Base-by-base conservation (phyloP, 225 moss, liverwort and hornwort genomes). In the Neckera pumila region DNA sequence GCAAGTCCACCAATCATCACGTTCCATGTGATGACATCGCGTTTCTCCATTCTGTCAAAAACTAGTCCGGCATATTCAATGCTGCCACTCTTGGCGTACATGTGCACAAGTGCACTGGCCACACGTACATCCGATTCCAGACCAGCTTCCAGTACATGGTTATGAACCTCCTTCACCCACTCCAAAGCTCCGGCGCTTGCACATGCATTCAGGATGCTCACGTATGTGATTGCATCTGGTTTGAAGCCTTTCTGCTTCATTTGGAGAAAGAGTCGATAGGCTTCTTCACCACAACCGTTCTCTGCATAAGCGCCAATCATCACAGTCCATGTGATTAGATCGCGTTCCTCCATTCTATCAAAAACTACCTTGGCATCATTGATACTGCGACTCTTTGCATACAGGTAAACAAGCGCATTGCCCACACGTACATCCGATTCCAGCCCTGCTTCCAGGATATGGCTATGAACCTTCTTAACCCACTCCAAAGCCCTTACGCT, bases 31-130 rank as follows among this genome's bases (percentile, higher is more conserved):
- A 73, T 74, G 26, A 60, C 74, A 47, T 85, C 85, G 25, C 85
- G 85, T 73, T 47, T 74, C 74, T 85, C 60, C 61, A 85, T 59
- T 74, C 85, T 73, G 47, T 60, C 74, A 74, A 85, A 85, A 43
- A 85, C 74, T 61, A 85, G 61, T 36, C 61, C 25, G 27, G 85
- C 85, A 34, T 85, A 45, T 45, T 85, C 85, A 59, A 85, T 74
- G 33, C 85, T 74, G 59, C 85, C 85, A 74, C 85, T 74, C 61
- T 76, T 86, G 28, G 86, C 76, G 63, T 76, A 86, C 86, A 86
- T 86, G 62, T 76, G 86, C 62, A 86, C 87, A 89, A 79, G 91
- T 85, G 53, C 89, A 84, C 69, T 89, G 91, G 74, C 62, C 76
- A 86, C 62, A 38, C 86, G 76, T 23, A 76, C 28, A 76, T 86